A percentile compares a stretch with the other conserved stretches of the same genome.
Conservation (phyloP, 2,329 filamentous ascomycete species). For the Scortechinia acanthostroma region DNA sequence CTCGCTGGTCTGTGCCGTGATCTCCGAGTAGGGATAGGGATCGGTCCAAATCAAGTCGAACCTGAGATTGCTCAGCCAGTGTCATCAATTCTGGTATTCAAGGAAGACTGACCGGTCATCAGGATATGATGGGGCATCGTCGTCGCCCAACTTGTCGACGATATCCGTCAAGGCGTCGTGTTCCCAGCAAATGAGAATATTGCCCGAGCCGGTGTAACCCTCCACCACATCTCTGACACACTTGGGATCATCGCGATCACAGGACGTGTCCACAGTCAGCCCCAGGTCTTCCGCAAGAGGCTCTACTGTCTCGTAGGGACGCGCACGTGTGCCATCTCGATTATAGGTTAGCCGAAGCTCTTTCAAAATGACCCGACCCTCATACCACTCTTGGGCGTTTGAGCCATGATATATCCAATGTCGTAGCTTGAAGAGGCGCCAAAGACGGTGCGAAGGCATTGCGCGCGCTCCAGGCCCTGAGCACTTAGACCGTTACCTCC, state of each 20-base stretch:
- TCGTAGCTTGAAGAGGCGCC: slow-evolving; percentile 13
- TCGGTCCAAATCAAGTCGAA: background rate
- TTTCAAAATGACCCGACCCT: background rate
- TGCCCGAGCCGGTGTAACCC: slow-evolving; percentile 12
- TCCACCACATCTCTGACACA: slow-evolving; percentile 16
- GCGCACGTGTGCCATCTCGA: slow-evolving; percentile 8
- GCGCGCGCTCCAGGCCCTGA: slow-evolving; percentile 16
- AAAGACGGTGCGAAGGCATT: slow-evolving; percentile 19
- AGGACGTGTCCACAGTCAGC: slow-evolving; percentile 15
- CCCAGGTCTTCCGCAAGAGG: slow-evolving; percentile 17
- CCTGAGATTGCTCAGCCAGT: background rate
- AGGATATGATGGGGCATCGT: background rate
- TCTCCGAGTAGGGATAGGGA: background rate
- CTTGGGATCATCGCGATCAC: slow-evolving; percentile 16
- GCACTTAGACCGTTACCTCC: slow-evolving; percentile 14
- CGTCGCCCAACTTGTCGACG: background rate
- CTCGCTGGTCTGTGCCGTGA: background rate
- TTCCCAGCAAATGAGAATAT: slow-evolving; percentile 20
- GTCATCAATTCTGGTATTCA: background rate
- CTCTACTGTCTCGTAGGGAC: slow-evolving; percentile 18
- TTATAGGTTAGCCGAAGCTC: background rate
- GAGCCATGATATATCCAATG: slow-evolving; percentile 17
- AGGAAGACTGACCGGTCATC: background rate
- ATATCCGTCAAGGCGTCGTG: background rate
- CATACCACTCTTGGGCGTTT: slow-evolving; percentile 15